phyloP scores from a whole-genome alignment of 768 basidiomycete species.

The Termitomyces sp. region DNA sequence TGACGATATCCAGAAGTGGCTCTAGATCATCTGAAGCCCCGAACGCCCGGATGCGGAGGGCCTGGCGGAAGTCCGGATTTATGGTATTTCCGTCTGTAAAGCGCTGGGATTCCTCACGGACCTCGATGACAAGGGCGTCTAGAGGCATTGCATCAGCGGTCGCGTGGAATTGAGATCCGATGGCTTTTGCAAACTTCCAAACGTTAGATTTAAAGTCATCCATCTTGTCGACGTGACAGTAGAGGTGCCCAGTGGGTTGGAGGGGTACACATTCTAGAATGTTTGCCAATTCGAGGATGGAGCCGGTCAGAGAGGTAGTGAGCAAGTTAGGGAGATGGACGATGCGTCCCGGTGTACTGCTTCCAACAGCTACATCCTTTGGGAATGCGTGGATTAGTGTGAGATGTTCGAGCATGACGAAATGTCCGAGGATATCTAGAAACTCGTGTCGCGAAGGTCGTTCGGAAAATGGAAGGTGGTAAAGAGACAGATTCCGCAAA shows the following conservation, averaged over 20 bases:
- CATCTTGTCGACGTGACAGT: slow-evolving; percentile 23
- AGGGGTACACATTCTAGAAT: slow-evolving; percentile 26
- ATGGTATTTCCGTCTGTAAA: slow-evolving; percentile 16
- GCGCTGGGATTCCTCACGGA: slow-evolving; percentile 22
- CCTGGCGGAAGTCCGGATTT: slow-evolving; percentile 30
- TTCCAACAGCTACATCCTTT: slow-evolving; percentile 18
- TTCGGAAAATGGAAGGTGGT: slow-evolving; percentile 33
- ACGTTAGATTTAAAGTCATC: slow-evolving; percentile 24
- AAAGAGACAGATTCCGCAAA: slow-evolving; percentile 32
- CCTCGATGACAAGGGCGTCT: slow-evolving; percentile 29
- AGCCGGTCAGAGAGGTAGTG: slow-evolving; percentile 28
- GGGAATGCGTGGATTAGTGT: slow-evolving; percentile 32
- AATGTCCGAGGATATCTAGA: slow-evolving; percentile 28
- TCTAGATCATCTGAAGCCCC: slow-evolving; percentile 17
- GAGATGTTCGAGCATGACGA: slow-evolving; percentile 29
- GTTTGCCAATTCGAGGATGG: slow-evolving; percentile 24
- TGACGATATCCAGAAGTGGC: slow-evolving; percentile 28
- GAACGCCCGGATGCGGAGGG: slow-evolving; percentile 30
- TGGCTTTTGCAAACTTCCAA: slow-evolving; percentile 22
- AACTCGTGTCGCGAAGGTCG: slow-evolving; percentile 30
- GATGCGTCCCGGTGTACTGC: slow-evolving; percentile 12
- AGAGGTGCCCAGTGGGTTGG: slow-evolving; percentile 22
- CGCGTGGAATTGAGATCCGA: slow-evolving; percentile 23
- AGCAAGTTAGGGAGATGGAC: slow-evolving; percentile 25
- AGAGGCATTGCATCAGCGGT: slow-evolving; percentile 18